Evolutionary conservation across 192 early-diverging fungal species (phyloP).

Genomic region (Lunasporangiospora selenospora): DNA sequence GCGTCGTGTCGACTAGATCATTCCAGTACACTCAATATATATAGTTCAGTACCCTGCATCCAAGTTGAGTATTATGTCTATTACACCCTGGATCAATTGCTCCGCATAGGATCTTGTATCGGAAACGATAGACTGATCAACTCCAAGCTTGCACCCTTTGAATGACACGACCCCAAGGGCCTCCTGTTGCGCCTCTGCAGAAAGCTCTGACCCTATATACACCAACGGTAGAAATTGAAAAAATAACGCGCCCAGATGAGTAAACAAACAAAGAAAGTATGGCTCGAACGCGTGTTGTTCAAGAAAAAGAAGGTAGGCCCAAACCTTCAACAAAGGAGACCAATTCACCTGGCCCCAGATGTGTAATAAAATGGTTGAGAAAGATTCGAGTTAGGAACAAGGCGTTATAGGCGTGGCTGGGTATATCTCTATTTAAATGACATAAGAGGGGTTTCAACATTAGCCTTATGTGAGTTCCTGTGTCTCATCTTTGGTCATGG

Average conservation of each 20-base stretch:
- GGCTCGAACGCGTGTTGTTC: too few relatives aligned
- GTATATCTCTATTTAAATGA: slow-evolving; percentile 57
- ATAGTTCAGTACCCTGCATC: slow-evolving; percentile 69
- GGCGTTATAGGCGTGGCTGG: slow-evolving; percentile 68
- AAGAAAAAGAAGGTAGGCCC: slow-evolving; percentile 20
- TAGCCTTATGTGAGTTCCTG: too few relatives aligned
- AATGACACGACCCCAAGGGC: slow-evolving; percentile 47
- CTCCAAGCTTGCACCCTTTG: slow-evolving; percentile 51
- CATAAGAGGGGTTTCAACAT: too few relatives aligned
- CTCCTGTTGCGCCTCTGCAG: slow-evolving; percentile 33
- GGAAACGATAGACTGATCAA: slow-evolving; percentile 44
- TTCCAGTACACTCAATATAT: too few relatives aligned
- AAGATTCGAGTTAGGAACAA: slow-evolving; percentile 69
- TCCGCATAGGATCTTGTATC: slow-evolving; percentile 61
- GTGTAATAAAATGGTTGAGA: slow-evolving; percentile 70
- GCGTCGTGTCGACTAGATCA: too few relatives aligned
- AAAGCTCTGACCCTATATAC: slow-evolving; percentile 21
- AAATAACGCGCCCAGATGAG: too few relatives aligned
- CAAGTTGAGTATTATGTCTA: slow-evolving; percentile 59
- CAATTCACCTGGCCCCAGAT: slow-evolving; percentile 58
- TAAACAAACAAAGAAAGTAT: too few relatives aligned
- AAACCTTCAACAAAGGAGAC: slow-evolving; percentile 68
- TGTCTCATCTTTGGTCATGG: not conserved
- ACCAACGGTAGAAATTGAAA: slow-evolving; percentile 6
- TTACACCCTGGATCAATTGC: slow-evolving; percentile 61